Conservation (phyloP, 2,329 filamentous ascomycete genomes). For the Lizonia empirigonia region DNA sequence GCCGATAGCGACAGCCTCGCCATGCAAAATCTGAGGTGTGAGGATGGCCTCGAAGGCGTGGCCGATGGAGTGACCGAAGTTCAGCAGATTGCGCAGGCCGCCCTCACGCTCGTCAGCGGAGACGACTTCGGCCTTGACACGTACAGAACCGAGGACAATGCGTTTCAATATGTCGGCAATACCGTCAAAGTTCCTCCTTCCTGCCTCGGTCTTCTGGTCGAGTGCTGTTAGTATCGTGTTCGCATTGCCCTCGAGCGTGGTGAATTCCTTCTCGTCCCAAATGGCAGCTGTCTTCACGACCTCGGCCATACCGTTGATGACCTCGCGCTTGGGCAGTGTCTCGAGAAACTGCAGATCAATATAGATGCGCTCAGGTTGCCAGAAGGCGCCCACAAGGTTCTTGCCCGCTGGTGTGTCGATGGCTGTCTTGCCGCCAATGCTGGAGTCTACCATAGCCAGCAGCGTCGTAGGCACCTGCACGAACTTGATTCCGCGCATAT, state of each 20-base stretch:
- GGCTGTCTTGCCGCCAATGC: conserved; percentile 96
- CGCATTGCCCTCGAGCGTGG: conserved; percentile 80
- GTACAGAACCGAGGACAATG: conserved; percentile 86
- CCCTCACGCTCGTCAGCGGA: conserved; percentile 94
- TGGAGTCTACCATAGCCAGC: conserved; percentile 97
- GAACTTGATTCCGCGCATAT: conserved; percentile 96
- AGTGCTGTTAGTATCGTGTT: conserved; percentile 75
- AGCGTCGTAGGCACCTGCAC: conserved; percentile 96
- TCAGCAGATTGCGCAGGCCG: conserved; percentile 89
- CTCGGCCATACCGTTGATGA: conserved; percentile 99
- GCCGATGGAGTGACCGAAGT: conserved; percentile 97
- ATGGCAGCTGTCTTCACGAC: conserved; percentile 98
- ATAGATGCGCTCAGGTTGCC: conserved; percentile 93
- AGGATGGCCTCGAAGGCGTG: conserved; percentile 96
- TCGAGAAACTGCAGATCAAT: conserved; percentile 92
- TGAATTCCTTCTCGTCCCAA: conserved; percentile 88
- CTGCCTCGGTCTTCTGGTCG: conserved; percentile 63
- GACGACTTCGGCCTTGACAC: conserved; percentile 92
- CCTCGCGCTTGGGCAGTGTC: conserved; percentile 86
- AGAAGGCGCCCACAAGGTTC: conserved; percentile 94
- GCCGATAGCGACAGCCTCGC: conserved; percentile 93
- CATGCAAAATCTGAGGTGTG: conserved; percentile 92
- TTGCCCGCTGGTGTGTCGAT: conserved; percentile 97
- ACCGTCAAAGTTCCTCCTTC: conserved; percentile 66
- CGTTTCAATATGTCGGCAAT: conserved; percentile 63